Percentiles rank a stretch among this genome's conserved stretches.
phyloP scores from a whole-genome alignment of 148 eudicot genomes.

The Rhododendron williamsianum region DNA sequence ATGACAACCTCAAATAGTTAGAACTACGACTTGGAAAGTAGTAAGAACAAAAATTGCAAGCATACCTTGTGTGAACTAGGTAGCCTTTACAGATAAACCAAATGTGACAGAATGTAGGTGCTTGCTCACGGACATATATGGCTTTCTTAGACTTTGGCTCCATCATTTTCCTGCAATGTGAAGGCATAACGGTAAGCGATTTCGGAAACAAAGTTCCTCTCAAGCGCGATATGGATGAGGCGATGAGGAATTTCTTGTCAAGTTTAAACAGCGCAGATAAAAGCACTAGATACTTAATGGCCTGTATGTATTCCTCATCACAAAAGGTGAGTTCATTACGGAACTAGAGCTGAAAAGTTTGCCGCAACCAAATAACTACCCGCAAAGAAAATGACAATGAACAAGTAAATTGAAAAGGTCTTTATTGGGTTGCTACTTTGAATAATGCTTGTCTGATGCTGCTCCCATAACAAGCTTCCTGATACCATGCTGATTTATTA shows the following conservation, averaged over 20 bases:
- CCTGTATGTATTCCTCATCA: neutral
- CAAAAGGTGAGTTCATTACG: neutral
- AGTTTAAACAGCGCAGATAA: neutral
- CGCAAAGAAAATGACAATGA: neutral
- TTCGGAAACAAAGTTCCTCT: neutral
- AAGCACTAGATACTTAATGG: neutral
- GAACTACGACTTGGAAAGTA: neutral
- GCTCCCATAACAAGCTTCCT: slow-evolving; percentile 90
- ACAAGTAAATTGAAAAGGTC: neutral
- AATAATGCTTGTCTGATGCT: slow-evolving; percentile 54
- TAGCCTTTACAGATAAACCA: slow-evolving; percentile 73
- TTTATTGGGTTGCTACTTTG: slow-evolving; percentile 35
- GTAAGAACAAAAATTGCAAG: neutral
- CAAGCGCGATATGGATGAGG: neutral
- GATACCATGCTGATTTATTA: slow-evolving; percentile 48
- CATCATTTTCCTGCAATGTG: slow-evolving; percentile 55
- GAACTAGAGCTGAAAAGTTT: neutral
- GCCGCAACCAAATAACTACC: neutral
- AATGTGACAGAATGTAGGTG: slow-evolving; percentile 69
- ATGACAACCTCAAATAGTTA: neutral
- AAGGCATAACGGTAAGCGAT: slow-evolving; percentile 7
- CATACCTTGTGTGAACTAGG: slow-evolving; percentile 66
- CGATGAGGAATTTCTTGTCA: neutral
- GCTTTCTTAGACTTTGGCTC: slow-evolving; percentile 82
- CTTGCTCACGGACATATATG: slow-evolving; percentile 50